A percentile compares a stretch with the other conserved stretches of the same genome.
These are phyloP conservation scores for Phytophthora rubi DNA, from an alignment of 352 stramenopile species.

Conservation along the genomic window DNA sequence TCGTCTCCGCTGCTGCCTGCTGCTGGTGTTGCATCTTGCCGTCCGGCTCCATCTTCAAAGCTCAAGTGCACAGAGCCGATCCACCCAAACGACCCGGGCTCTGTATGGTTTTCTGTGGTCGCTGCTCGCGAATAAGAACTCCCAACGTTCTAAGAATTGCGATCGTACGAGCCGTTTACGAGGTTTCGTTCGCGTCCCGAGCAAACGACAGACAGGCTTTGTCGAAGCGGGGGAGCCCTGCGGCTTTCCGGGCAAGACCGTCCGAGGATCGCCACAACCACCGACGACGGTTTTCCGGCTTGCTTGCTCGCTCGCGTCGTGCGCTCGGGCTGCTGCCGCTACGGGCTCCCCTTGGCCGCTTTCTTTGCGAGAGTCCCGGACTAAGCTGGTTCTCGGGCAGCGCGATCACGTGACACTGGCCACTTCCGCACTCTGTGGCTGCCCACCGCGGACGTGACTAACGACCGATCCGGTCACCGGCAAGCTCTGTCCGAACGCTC, in stretches of 20 bases:
- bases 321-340: background rate
- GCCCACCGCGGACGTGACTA: slow-evolving; percentile 3
- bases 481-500: slow-evolving; percentile 23
- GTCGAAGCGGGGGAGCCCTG: background rate
- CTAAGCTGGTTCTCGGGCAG: slow-evolving; percentile 19
- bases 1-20: slow-evolving; percentile 17
- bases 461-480: slow-evolving; percentile 5
- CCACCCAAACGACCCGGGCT: slow-evolving; percentile 7
- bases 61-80: slow-evolving; percentile 36
- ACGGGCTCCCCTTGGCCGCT: background rate
- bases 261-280: too few relatives aligned
- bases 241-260: background rate
- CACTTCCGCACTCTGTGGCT: slow-evolving; percentile 20
- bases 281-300: background rate
- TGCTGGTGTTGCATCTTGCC: slow-evolving; percentile 17
- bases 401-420: slow-evolving; percentile 33
- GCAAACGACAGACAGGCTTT: slow-evolving; percentile 28
- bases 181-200: slow-evolving; percentile 43
- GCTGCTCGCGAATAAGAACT: slow-evolving; percentile 20
- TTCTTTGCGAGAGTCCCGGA: slow-evolving; percentile 8
- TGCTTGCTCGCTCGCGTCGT: slow-evolving; percentile 15
- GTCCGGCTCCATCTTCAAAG: slow-evolving; percentile 34
- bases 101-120: slow-evolving; percentile 19
- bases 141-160: slow-evolving; percentile 7
- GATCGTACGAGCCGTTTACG: slow-evolving; percentile 15